phyloP scores from a whole-genome alignment of 495 filamentous ascomycete species.

The Hypoxylon rickii region DNA sequence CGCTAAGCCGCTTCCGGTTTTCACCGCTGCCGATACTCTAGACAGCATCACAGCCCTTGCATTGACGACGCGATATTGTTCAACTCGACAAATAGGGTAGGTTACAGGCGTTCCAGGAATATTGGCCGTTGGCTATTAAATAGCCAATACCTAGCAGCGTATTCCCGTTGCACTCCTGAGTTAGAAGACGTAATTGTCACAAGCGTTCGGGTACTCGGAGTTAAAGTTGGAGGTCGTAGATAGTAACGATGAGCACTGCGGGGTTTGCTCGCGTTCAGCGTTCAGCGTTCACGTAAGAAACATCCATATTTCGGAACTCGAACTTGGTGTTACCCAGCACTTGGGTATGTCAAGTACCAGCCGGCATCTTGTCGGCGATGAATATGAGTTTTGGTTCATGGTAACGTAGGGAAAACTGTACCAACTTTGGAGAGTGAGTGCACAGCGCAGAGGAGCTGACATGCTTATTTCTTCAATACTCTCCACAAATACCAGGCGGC shows the following conservation, averaged over 20 bases:
- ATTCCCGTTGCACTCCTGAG: neutral
- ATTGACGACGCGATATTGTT: slow-evolving; percentile 1
- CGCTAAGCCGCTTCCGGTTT: slow-evolving; percentile 17
- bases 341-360: no score
- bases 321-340: no score
- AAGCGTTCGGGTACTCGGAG: no score
- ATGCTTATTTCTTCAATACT: no score
- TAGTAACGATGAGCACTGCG: neutral
- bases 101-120: neutral
- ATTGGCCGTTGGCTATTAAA: neutral
- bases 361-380: no score
- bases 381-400: no score
- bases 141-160: no score
- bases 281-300: neutral
- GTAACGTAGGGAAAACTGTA: neutral
- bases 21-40: neutral
- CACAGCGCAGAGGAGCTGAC: no score
- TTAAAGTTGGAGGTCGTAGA: neutral
- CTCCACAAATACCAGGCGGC: slow-evolving; percentile 11
- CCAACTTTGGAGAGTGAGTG: neutral
- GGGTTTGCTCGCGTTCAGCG: neutral
- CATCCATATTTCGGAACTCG: no score
- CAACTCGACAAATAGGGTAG: neutral
- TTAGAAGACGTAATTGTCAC: neutral
- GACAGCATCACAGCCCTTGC: slow-evolving; percentile 2